phyloP scores from a whole-genome alignment of 345 rosid species.

The Fremontodendron californicum region DNA sequence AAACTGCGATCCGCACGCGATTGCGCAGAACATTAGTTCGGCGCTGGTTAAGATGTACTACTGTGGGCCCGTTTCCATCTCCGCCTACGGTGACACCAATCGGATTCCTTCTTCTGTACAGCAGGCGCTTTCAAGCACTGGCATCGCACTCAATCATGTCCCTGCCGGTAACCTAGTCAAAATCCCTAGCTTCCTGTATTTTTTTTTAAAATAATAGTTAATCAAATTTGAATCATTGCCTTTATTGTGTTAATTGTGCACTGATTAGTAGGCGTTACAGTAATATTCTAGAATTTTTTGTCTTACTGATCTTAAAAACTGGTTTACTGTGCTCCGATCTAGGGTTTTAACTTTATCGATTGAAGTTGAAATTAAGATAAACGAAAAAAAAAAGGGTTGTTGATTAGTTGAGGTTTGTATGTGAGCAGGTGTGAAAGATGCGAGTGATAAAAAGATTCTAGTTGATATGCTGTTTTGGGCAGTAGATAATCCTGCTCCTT shows the following conservation, averaged over 20 bases:
- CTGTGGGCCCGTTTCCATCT: slow-evolving; percentile 76
- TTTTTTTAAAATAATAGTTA: not conserved
- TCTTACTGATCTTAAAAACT: not conserved
- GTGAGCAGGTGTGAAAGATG: slow-evolving; percentile 82
- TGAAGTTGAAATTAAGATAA: not conserved
- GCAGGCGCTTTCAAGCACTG: slow-evolving; percentile 80
- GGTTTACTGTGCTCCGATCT: not conserved
- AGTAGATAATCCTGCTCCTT: slow-evolving; percentile 89
- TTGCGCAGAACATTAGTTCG: slow-evolving; percentile 88
- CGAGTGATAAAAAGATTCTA: slow-evolving; percentile 94
- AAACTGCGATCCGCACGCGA: slow-evolving; percentile 62
- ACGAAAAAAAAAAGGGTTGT: not conserved
- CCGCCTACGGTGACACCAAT: slow-evolving; percentile 85
- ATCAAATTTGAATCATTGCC: not conserved
- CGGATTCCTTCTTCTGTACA: slow-evolving; percentile 55
- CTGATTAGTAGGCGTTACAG: not conserved
- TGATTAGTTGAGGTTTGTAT: not conserved
- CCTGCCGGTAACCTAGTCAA: slow-evolving; percentile 57
- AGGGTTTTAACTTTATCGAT: not conserved
- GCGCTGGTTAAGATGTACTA: slow-evolving; percentile 70
- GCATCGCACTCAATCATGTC: slow-evolving; percentile 82
- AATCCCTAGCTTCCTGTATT: not conserved
- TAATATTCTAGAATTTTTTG: not conserved
- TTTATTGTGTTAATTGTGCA: not conserved
- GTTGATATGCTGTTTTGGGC: slow-evolving; percentile 97